Evolutionary conservation across 2,329 filamentous ascomycete genomes (phyloP).

Genomic region (Mariannaea elegans): DNA sequence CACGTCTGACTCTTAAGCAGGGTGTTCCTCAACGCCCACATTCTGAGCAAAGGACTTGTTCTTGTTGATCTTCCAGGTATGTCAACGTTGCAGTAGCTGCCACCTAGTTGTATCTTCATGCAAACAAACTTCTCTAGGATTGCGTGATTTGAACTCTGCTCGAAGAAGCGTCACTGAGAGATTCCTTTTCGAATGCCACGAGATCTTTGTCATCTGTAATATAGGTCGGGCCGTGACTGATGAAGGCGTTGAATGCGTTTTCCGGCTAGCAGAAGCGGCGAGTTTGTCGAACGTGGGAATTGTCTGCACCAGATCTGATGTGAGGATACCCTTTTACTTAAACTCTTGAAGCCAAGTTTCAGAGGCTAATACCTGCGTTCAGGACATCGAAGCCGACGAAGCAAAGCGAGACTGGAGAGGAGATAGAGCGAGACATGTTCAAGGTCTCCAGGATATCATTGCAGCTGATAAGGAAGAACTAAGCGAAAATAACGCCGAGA

Average conservation of each 20-base stretch:
- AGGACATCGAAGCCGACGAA: conserved; percentile 47
- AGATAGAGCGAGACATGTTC: conserved; percentile 25
- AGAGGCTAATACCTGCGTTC: neutral
- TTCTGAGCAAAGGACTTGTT: conserved; percentile 57
- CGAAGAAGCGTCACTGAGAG: conserved; percentile 54
- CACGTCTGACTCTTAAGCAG: conserved; percentile 44
- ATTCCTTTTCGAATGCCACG: conserved; percentile 55
- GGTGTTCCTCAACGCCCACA: conserved; percentile 54
- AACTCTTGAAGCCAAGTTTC: neutral
- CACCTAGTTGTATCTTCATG: too few species aligned
- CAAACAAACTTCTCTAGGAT: conserved; percentile 42
- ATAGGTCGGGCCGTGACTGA: conserved; percentile 54
- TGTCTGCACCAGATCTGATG: conserved; percentile 54
- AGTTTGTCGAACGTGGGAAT: conserved; percentile 52
- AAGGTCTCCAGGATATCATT: conserved; percentile 27
- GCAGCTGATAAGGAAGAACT: conserved; percentile 16
- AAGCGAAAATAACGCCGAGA: conserved; percentile 5
- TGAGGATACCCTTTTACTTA: conserved; percentile 22
- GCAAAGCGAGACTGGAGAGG: conserved; percentile 45
- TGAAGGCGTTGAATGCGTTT: conserved; percentile 50
- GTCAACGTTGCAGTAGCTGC: neutral
- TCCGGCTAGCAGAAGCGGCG: conserved; percentile 51
- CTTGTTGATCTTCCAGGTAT: conserved; percentile 59
- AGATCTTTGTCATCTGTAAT: conserved; percentile 55
- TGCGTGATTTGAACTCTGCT: conserved; percentile 57